Base-by-base conservation (phyloP, 225 moss, liverwort and hornwort species). In the Climacium dendroides region DNA sequence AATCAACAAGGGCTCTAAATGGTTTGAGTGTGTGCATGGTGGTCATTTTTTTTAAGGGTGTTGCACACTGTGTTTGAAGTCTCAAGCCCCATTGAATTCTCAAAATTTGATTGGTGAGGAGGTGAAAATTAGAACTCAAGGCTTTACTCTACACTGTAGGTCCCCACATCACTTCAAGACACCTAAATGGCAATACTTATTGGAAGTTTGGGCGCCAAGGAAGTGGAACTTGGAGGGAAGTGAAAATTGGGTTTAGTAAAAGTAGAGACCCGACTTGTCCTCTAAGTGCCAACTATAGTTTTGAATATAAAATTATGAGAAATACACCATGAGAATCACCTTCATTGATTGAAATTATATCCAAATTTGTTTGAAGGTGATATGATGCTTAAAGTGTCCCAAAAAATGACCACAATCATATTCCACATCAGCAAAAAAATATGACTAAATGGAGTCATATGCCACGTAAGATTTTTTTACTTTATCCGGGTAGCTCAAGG, bases 311-410 rank as follows among this genome's bases (percentile, higher is more conserved):
- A 25, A 25, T 39, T 15, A 41, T 13, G 5, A 41, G 2, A 70
- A 41, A 70, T 7, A 4, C 4, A 69, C 8, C 2, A 4, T 41
- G 8, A 25, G 5, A 70, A 7, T 0, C 9, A 41, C 6, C 0
- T 0, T 25, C 14, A 39, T 69, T 0, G 0, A 25, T 0, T 41
- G 15, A 25, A 70, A 24, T 15, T 41, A 0, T 41, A 1, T 8
- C 5, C 2, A n/a, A 41, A 3, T 25, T 0, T 13, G 0, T 39
- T 1, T 9, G 1, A 41, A 41, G 5, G 0, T 25, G 0, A 41
- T 15, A 41, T 24, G 41, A 41, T 70, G 26, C 9, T 41, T 19
- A 15, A 43, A 41, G 5, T 26, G 9, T 5, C 20, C 3, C 1
- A 0, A 1, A 5, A 18, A 43, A 26, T n/a, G n/a, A n/a, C n/a